Conservation (phyloP, 164 flowering plant genomes). For the Aristolochia contorta region DNA sequence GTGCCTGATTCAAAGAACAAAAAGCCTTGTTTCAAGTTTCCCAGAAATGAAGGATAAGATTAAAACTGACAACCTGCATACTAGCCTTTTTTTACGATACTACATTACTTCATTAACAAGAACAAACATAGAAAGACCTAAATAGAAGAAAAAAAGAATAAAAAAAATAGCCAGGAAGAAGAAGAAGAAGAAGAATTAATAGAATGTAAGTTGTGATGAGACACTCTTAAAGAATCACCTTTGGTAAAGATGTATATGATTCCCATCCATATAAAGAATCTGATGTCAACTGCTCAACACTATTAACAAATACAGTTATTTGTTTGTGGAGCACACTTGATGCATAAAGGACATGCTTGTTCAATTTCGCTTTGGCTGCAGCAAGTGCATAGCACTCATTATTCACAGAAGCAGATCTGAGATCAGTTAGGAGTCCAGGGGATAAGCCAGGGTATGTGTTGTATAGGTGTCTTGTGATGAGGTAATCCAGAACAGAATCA, state of each 20-base stretch:
- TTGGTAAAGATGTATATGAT: constrained; percentile 20
- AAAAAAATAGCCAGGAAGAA: no score
- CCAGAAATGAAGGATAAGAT: no score
- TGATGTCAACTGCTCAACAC: constrained; percentile 16
- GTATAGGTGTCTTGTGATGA: constrained; percentile 54
- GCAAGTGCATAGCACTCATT: constrained; percentile 75
- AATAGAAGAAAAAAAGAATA: neutral
- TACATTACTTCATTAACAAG: no score
- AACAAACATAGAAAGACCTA: neutral
- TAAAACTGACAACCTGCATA: no score
- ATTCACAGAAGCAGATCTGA: constrained; percentile 82
- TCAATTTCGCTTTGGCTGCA: constrained; percentile 44
- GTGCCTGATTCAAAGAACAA: constrained; percentile 37
- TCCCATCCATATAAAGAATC: constrained; percentile 72
- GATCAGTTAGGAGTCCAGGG: constrained; percentile 66
- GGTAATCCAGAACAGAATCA: constrained; percentile 74
- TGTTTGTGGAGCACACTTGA: constrained; percentile 49
- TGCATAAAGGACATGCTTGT: constrained; percentile 54
- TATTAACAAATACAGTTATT: constrained; percentile 20
- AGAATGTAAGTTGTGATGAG: neutral
- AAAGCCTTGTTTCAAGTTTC: no score
- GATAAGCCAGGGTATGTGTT: constrained; percentile 55
- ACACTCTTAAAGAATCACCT: neutral
- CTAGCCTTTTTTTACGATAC: no score
- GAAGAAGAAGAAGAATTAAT: no score